Evolutionary conservation across 1,284 basidiomycete genomes (phyloP).

Genomic region (Trichosporon sp.): DNA sequence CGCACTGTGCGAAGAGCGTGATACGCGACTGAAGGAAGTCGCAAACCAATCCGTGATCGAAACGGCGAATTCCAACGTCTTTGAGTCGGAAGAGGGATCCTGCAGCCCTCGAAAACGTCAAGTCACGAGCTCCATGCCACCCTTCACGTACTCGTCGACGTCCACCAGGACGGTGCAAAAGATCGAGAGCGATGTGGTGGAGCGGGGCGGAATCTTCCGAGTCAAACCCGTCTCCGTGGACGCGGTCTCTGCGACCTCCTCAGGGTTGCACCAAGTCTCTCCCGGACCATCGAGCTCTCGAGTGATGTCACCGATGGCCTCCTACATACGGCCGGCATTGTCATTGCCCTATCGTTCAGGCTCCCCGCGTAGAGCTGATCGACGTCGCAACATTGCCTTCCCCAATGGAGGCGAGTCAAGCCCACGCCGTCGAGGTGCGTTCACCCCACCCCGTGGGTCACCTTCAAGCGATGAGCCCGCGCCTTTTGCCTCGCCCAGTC

Average conservation of each 20-base stretch:
- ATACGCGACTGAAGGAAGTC: slow-evolving; percentile 27
- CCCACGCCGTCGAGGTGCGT: slow-evolving; percentile 32
- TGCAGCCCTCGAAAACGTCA: slow-evolving; percentile 12
- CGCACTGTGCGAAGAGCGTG: slow-evolving; percentile 33
- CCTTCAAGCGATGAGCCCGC: slow-evolving; percentile 43
- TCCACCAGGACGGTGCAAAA: slow-evolving; percentile 11
- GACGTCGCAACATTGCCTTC: slow-evolving; percentile 24
- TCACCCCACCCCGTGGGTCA: slow-evolving; percentile 37
- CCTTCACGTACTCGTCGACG: not conserved
- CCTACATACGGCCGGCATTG: slow-evolving; percentile 35
- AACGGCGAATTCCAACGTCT: not conserved
- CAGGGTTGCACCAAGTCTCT: slow-evolving; percentile 1
- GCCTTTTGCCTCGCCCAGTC: slow-evolving; percentile 15
- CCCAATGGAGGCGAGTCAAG: slow-evolving; percentile 31
- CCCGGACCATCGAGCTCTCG: slow-evolving; percentile 7
- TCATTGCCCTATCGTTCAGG: slow-evolving; percentile 28
- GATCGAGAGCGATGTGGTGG: slow-evolving; percentile 13
- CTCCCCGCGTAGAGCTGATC: slow-evolving; percentile 36
- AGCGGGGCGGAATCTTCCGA: slow-evolving; percentile 23
- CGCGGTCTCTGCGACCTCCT: not conserved
- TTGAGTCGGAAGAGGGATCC: not conserved
- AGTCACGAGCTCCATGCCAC: slow-evolving; percentile 7
- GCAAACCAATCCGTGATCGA: slow-evolving; percentile 11
- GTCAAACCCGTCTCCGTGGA: slow-evolving; percentile 1
- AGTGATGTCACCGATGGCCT: slow-evolving; percentile 16